Evolutionary conservation across 305 asterid species (phyloP), one percentile per base, ranked within the genome.

Genomic region (Solanum chacoense): DNA sequence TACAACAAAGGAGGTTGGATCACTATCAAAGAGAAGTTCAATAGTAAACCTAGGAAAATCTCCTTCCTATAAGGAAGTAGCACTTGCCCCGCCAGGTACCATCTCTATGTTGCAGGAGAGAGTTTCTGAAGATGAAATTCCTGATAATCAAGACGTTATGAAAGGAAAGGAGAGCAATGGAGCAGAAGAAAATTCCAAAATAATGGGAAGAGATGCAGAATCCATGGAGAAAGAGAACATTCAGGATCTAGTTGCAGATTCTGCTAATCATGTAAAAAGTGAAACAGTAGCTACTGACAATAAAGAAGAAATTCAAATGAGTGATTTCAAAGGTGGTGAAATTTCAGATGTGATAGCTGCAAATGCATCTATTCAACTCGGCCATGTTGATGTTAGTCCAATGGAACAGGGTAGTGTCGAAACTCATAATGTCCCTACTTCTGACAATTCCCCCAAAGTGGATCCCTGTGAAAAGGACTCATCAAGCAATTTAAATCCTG

Each of bases 51-150:
- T 97, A 88, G 99, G 99, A 80, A 95, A 93, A 91, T 95, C 99
- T 88, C 99, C 98, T 89, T 97, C 99, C 29, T 97, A 97, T 88
- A 97, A 97, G 96, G 99, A 97, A 90, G 99, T 97, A 89, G 99
- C 99, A 87, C 91, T 97, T 90, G 99, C 99, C 71, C 99, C 98
- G 31, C 99, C 99, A 6, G 99, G 99, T 89, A 93, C 98, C 90
- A 93, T 97, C 90, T 92, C 95, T 73, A 93, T 93, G 94, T 91
- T 97, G 91, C 98, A 96, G 91, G 94, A 84, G 79, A 92, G 93
- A 89, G 92, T 77, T 89, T 92, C 94, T 67, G 92, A 88, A 86
- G 92, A 92, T 90, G 97, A 93, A 88, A 88, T 88, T 85, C 90
- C 90, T 71, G 69, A 89, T 65, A 84, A 73, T 50, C 92, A 89